Evolutionary conservation across 75 land plant species (phyloP).

Genomic region (Gnetum montanum): DNA sequence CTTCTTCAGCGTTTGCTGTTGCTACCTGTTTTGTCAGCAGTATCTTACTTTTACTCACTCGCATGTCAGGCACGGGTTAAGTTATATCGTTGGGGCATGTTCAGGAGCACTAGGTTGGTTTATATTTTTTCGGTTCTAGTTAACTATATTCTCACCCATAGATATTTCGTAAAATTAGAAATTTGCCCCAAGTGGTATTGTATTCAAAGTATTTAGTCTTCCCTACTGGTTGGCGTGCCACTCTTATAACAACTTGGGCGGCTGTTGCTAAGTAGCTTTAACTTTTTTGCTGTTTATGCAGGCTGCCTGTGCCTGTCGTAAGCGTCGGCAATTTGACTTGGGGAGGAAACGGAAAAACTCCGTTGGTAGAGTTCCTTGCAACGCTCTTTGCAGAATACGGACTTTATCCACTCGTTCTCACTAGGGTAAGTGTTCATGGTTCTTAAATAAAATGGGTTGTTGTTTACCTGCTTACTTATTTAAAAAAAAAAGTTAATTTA

Average conservation of each 20-base stretch:
- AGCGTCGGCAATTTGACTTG: conserved; percentile 98
- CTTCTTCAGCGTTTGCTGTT: conserved; percentile 24
- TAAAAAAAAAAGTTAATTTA: no score
- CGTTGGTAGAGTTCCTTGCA: conserved; percentile 85
- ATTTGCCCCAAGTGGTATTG: neutral
- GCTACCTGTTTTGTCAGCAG: conserved; percentile 49
- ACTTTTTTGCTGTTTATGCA: conserved; percentile 16
- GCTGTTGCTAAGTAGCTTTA: neutral
- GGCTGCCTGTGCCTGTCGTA: conserved; percentile 87
- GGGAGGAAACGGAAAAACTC: conserved; percentile 99
- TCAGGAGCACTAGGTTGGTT: conserved; percentile 19
- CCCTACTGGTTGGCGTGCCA: neutral
- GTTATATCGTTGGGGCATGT: conserved; percentile 31
- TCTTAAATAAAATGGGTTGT: no score
- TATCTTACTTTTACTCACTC: conserved; percentile 36
- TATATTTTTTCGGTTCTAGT: neutral
- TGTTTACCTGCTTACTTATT: no score
- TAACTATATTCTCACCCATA: neutral
- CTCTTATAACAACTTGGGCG: neutral
- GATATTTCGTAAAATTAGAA: neutral
- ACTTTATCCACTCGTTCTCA: conserved; percentile 73
- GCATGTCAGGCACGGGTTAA: conserved; percentile 23
- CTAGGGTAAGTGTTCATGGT: conserved; percentile 69
- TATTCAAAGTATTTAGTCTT: neutral
- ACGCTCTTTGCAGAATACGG: conserved; percentile 27